These are phyloP conservation scores for Xerocomus amazonicus DNA, from an alignment of 1,284 basidiomycete genomes.

Conservation along the genomic window DNA sequence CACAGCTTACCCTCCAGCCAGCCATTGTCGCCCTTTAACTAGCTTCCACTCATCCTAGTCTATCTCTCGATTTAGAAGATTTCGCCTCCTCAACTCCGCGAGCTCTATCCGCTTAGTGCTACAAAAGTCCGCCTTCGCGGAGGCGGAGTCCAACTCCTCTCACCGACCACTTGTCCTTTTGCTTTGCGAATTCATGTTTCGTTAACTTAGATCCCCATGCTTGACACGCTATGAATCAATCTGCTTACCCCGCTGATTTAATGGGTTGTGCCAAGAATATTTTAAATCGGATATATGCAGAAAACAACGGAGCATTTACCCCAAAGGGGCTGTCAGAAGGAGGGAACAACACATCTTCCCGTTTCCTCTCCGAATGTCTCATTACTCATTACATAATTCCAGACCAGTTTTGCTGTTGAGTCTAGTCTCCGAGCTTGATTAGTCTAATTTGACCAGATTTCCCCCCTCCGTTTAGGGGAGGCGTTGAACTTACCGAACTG, in stretches of 20 bases:
- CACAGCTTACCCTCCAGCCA: background rate
- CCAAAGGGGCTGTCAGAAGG: too few species aligned
- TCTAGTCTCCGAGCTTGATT: too few species aligned
- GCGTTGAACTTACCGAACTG: too few species aligned
- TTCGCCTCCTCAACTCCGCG: conserved; percentile 28
- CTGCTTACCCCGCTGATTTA: background rate
- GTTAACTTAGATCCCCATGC: background rate
- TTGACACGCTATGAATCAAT: background rate
- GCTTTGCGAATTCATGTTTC: background rate
- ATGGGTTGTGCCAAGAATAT: background rate
- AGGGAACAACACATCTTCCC: too few species aligned
- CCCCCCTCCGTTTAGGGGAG: too few species aligned
- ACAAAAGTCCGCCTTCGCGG: conserved; percentile 32
- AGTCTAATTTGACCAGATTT: too few species aligned
- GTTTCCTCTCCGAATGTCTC: too few species aligned
- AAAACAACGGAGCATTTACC: too few species aligned
- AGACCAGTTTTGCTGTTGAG: too few species aligned
- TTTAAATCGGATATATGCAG: too few species aligned
- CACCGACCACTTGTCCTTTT: background rate
- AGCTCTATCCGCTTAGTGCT: conserved; percentile 18
- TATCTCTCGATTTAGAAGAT: conserved; percentile 32
- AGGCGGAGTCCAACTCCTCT: conserved; percentile 24
- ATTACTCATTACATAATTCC: too few species aligned
- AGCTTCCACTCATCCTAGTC: conserved; percentile 11
- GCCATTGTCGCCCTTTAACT: background rate